Evolutionary conservation across 768 basidiomycete species (phyloP).

Genomic region (Mycena galopus): DNA sequence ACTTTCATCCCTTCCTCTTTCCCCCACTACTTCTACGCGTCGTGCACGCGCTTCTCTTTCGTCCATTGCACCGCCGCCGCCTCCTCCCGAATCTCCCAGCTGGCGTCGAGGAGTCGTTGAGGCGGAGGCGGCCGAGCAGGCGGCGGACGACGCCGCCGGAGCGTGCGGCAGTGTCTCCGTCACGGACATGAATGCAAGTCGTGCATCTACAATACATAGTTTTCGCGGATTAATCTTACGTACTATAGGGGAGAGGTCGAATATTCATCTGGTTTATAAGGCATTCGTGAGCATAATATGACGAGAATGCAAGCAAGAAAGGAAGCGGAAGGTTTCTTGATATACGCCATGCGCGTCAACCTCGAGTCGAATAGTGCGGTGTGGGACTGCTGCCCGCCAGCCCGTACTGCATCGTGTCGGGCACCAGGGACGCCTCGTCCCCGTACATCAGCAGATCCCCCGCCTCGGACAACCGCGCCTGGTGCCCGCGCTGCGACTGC

Average conservation of each 20-base stretch:
- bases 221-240: no score
- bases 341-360: slow-evolving; percentile 4
- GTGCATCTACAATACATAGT: no score
- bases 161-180: not conserved
- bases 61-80: not conserved
- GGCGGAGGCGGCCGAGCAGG: slow-evolving; percentile 19
- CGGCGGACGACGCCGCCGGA: slow-evolving; percentile 21
- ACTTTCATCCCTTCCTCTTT: not conserved
- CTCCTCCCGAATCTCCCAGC: not conserved
- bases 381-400: slow-evolving; percentile 33
- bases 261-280: no score
- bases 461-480: slow-evolving; percentile 63
- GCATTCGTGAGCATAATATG: no score
- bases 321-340: not conserved
- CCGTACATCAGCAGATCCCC: slow-evolving; percentile 76
- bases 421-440: slow-evolving; percentile 68
- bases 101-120: slow-evolving; percentile 26
- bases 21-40: not conserved
- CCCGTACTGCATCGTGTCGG: slow-evolving; percentile 35
- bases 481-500: slow-evolving; percentile 58
- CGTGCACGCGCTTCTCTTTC: not conserved
- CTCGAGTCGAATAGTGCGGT: slow-evolving; percentile 25
- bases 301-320: no score
- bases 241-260: no score
- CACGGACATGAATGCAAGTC: no score